phyloP scores from a whole-genome alignment of 148 eudicot species.

The Fagopyrum tataricum region DNA sequence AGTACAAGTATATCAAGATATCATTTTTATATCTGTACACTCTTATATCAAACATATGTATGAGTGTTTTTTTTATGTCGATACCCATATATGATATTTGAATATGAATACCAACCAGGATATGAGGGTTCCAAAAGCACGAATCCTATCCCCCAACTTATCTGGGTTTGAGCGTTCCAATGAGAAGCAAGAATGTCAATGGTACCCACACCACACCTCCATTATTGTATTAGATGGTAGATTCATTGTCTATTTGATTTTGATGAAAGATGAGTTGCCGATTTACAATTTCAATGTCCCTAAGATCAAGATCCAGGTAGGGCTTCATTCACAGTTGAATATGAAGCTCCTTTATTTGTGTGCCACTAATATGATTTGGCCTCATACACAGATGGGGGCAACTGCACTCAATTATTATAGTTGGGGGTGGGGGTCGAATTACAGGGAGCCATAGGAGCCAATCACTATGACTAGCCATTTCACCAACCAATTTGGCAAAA shows the following conservation, averaged over 20 bases:
- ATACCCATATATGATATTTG: too few species aligned
- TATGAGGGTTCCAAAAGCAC: too few species aligned
- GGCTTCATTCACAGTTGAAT: not conserved
- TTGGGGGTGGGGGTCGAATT: not conserved
- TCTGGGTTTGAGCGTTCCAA: not conserved
- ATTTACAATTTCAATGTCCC: constrained; percentile 10
- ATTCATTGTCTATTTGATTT: not conserved
- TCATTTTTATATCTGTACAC: too few species aligned
- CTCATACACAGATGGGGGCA: not conserved
- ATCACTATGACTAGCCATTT: not conserved
- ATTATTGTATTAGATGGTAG: not conserved
- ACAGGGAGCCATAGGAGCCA: not conserved
- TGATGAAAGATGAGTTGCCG: not conserved
- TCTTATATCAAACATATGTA: too few species aligned
- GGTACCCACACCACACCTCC: not conserved
- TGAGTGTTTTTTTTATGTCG: too few species aligned
- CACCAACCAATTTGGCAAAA: constrained; percentile 2
- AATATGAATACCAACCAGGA: too few species aligned
- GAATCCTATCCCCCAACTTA: too few species aligned
- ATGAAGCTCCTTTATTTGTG: not conserved
- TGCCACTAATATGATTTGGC: not conserved
- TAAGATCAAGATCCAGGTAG: not conserved
- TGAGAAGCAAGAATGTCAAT: not conserved
- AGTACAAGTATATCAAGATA: too few species aligned
- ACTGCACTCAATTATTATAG: not conserved